Conservation (phyloP, 257 asterid genomes). For the Haberlea rhodopensis region DNA sequence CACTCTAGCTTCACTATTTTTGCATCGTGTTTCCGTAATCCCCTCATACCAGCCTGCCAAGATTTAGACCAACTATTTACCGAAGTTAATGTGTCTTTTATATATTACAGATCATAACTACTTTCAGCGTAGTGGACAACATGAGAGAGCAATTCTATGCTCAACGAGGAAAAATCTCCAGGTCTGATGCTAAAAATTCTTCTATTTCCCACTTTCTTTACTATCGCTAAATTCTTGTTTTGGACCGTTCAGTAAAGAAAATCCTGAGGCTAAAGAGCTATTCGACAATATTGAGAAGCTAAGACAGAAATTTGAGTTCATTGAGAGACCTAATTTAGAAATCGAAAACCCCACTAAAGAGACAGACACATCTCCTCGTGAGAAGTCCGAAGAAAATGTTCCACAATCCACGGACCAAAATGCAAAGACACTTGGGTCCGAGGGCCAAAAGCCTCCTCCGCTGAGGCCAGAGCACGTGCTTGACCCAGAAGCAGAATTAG, state of each 20-base stretch:
- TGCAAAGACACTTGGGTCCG: constrained; percentile 30
- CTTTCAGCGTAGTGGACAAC: constrained; percentile 85
- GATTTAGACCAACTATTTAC: constrained; percentile 6
- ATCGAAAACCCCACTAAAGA: constrained; percentile 67
- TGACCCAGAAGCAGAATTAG: constrained; percentile 77
- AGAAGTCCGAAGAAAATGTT: constrained; percentile 35
- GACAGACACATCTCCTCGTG: constrained; percentile 38
- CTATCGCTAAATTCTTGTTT: not conserved
- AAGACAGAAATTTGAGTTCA: constrained; percentile 65
- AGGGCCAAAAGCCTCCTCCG: constrained; percentile 29
- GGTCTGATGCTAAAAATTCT: constrained; percentile 40
- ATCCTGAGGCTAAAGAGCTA: constrained; percentile 59
- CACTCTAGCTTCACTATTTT: not conserved
- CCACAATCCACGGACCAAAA: constrained; percentile 36
- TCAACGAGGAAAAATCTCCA: constrained; percentile 56
- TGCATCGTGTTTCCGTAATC: not conserved
- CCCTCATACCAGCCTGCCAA: not conserved
- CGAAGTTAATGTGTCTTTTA: not conserved
- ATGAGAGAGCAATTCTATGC: constrained; percentile 82
- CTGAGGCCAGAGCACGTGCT: constrained; percentile 43
- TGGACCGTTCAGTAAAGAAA: constrained; percentile 62
- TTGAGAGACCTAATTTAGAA: constrained; percentile 81
- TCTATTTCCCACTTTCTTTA: constrained; percentile 14
- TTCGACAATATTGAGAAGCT: constrained; percentile 71
- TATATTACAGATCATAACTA: constrained; percentile 65